Evolutionary conservation across 139 green algal species (phyloP), one percentile per base, ranked within the genome.

Genomic region (Micromonas commoda): DNA sequence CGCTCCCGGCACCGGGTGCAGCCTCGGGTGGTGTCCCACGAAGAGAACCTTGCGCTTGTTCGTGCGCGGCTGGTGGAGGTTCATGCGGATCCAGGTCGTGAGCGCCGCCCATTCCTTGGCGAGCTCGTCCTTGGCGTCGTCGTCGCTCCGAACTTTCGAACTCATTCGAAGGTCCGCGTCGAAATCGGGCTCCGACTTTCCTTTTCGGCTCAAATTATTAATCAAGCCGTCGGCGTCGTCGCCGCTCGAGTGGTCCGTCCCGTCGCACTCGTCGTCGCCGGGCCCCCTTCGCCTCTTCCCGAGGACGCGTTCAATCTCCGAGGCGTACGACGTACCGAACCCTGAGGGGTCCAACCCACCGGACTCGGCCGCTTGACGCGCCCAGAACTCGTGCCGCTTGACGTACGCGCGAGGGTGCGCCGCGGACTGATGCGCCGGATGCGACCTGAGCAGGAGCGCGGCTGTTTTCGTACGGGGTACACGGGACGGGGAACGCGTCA

Each of bases 61-160:
- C 2, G 85, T 89, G 64, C 85, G 82, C 33, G 82, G 85, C 39
- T 87, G 82, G 69, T 86, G 82, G 26, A 86, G 73, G 70, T 88
- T 88, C 82, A 87, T 86, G 3, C 85, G 74, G 38, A 89, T 78
- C 85, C 85, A 89, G 0, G 85, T 89, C 1, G 85, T 89, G 0
- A 89, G 68, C 0, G 85, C 85, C 1, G 85, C 85, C 82, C 82
- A 89, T 32, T 87, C 85, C 32, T 87, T 87, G 72, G 86, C 85
- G 1, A 80, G 21, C 53, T 81, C 77, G 31, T 64, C 9, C 26
- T 69, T 32, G 6, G 5, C 63, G 16, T 69, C 28, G 6, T 57
- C 33, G 54, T n/a, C 32, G 76, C 64, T 66, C 60, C n/a, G n/a
- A n/a, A n/a, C n/a, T n/a, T n/a, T n/a, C n/a, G n/a, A n/a, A n/a